A percentile compares a stretch with the other conserved stretches of the same genome.
Conservation (phyloP, 2,329 filamentous ascomycete genomes). For the Pseudonectria buxi region DNA sequence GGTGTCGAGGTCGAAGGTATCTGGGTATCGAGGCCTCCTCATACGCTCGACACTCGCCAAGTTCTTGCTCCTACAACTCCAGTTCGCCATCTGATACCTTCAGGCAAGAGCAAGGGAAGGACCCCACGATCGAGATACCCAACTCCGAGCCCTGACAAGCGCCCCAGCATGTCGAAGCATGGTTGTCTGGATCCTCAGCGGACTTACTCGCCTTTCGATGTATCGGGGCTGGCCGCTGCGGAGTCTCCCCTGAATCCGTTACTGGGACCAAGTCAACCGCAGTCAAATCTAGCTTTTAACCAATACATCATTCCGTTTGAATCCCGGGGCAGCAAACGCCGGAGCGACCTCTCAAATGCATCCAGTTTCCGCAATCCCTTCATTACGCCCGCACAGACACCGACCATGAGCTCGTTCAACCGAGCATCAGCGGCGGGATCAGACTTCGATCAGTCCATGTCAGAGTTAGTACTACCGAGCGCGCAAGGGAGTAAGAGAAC, state of each 20-base stretch:
- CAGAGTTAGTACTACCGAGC: background rate
- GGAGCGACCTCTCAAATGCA: conserved; percentile 2
- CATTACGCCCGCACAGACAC: conserved; percentile 5
- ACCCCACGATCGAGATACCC: conserved; percentile 5
- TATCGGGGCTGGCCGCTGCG: too few species aligned
- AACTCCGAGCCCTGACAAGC: conserved; percentile 1
- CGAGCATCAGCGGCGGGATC: conserved; percentile 1
- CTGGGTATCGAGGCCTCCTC: conserved; percentile 57
- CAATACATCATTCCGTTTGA: too few species aligned
- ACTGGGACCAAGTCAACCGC: too few species aligned
- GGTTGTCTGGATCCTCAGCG: background rate
- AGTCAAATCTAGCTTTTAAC: too few species aligned
- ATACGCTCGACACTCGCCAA: conserved; percentile 29
- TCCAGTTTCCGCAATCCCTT: conserved; percentile 8
- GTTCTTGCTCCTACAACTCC: conserved; percentile 19
- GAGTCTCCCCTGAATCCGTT: too few species aligned
- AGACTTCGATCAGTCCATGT: conserved; percentile 1
- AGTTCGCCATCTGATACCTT: conserved; percentile 7
- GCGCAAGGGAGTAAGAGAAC: background rate
- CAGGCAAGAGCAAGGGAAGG: conserved; percentile 16
- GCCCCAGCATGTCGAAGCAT: background rate
- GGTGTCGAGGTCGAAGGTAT: conserved; percentile 82
- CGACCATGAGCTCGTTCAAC: conserved; percentile 3
- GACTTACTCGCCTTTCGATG: too few species aligned
- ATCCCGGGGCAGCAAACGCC: background rate